Conservation (phyloP, 495 filamentous ascomycete genomes). For the Tuber umbilicatum region DNA sequence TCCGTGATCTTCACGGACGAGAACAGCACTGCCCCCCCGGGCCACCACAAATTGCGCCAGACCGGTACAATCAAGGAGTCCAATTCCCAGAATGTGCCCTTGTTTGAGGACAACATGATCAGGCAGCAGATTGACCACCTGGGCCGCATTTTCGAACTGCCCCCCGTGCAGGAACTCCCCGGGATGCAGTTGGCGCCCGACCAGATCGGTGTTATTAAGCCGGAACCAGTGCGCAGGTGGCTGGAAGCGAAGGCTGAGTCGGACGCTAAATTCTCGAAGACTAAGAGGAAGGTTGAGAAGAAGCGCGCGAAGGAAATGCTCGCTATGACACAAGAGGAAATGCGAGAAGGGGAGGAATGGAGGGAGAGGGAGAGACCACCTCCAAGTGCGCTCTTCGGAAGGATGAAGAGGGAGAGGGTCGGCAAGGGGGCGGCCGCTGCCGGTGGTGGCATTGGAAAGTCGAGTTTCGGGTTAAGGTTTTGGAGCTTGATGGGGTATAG, state of each 20-base stretch:
- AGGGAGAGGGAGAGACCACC: slow-evolving; percentile 68
- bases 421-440: slow-evolving; percentile 47
- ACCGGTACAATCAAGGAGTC: slow-evolving; percentile 27
- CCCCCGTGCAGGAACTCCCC: slow-evolving; percentile 54
- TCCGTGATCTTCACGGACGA: slow-evolving; percentile 58
- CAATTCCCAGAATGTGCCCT: slow-evolving; percentile 48
- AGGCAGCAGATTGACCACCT: slow-evolving; percentile 74
- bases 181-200: slow-evolving; percentile 56
- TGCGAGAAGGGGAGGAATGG: slow-evolving; percentile 62
- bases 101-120: slow-evolving; percentile 67
- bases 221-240: slow-evolving; percentile 76
- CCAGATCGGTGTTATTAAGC: slow-evolving; percentile 70
- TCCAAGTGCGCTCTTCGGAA: slow-evolving; percentile 70
- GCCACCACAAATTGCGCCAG: slow-evolving; percentile 18
- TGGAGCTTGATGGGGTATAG: slow-evolving; percentile 83
- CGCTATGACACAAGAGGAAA: slow-evolving; percentile 61
- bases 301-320: slow-evolving; percentile 61
- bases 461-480: slow-evolving; percentile 67
- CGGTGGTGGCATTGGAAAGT: slow-evolving; percentile 44
- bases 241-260: slow-evolving; percentile 61
- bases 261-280: slow-evolving; percentile 61
- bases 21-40: slow-evolving; percentile 13
- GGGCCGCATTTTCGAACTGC: slow-evolving; percentile 62
- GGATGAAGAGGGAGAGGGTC: slow-evolving; percentile 51
- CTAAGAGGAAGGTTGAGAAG: slow-evolving; percentile 62